phyloP scores from a whole-genome alignment of 805 yeast species.

The Yamadazyma ubonensis region DNA sequence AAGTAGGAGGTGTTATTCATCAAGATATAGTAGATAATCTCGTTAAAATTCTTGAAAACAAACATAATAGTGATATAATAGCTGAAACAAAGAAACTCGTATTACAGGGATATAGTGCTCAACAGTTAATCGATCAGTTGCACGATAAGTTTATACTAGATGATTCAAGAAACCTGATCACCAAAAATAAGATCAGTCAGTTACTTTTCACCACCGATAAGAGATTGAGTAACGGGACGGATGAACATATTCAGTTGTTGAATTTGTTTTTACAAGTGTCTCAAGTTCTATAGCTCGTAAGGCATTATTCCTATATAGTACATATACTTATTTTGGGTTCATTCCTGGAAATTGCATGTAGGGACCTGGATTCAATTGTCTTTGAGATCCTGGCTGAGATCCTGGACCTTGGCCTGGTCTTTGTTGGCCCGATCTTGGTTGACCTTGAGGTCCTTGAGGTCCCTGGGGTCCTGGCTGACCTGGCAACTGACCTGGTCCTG shows the following conservation, averaged over 20 bases:
- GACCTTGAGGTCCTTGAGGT: not conserved
- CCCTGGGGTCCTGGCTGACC: not conserved
- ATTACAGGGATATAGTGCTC: conserved; percentile 76
- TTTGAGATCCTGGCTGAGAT: no score
- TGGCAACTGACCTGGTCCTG: no score
- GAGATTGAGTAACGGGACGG: conserved; percentile 78
- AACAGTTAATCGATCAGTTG: conserved; percentile 66
- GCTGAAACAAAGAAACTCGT: conserved; percentile 47
- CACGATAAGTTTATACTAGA: conserved; percentile 65
- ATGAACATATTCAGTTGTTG: conserved; percentile 80
- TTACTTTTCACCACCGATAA: conserved; percentile 73
- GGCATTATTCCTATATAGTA: conserved; percentile 5
- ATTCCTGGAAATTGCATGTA: no score
- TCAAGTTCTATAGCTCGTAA: conserved; percentile 15
- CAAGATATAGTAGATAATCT: conserved; percentile 43
- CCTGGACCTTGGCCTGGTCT: no score
- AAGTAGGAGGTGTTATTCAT: conserved; percentile 77
- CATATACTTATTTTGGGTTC: not conserved
- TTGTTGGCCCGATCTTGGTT: no score
- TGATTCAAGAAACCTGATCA: conserved; percentile 46
- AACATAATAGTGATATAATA: conserved; percentile 31
- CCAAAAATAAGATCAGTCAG: conserved; percentile 65
- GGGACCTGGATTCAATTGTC: no score
- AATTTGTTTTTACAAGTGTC: conserved; percentile 48
- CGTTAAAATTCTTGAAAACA: conserved; percentile 29